Percentiles rank a stretch among this genome's conserved stretches.
These are phyloP conservation scores for Fusarium udum DNA, from an alignment of 2,329 filamentous ascomycete species.

Conservation along the genomic window DNA sequence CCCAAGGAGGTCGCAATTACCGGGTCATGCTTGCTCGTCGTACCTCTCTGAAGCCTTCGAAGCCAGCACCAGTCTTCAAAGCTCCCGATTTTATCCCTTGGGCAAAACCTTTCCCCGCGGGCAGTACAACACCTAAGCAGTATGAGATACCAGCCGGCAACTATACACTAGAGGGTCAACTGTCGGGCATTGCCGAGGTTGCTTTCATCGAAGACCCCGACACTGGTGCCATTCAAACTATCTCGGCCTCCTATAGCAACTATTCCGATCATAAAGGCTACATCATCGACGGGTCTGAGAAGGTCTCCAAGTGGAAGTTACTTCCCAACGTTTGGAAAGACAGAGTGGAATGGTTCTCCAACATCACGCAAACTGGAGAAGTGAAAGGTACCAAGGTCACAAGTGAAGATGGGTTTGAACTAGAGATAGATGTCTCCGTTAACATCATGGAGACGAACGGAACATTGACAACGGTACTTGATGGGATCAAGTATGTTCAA, in stretches of 20 bases:
- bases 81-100: neutral
- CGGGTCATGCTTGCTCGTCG: constrained; percentile 55
- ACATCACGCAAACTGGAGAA: constrained; percentile 48
- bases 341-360: constrained; percentile 51
- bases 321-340: constrained; percentile 27
- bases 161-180: neutral
- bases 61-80: constrained; percentile 29
- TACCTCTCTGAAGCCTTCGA: constrained; percentile 42
- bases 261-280: neutral
- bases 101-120: neutral
- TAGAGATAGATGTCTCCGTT: constrained; percentile 6
- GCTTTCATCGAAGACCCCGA: neutral
- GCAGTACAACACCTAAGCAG: neutral
- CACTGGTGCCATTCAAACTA: neutral
- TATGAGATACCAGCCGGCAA: neutral
- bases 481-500: neutral
- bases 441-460: constrained; percentile 10
- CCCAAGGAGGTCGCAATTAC: constrained; percentile 50
- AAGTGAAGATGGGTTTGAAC: constrained; percentile 7
- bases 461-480: neutral
- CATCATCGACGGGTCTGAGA: constrained; percentile 5
- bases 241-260: neutral
- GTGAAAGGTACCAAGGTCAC: constrained; percentile 51
- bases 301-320: constrained; percentile 17
- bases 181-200: neutral